Evolutionary conservation across 2,329 filamentous ascomycete species (phyloP), one percentile per base, ranked within the genome.

Genomic region (Triangularia setosa): DNA sequence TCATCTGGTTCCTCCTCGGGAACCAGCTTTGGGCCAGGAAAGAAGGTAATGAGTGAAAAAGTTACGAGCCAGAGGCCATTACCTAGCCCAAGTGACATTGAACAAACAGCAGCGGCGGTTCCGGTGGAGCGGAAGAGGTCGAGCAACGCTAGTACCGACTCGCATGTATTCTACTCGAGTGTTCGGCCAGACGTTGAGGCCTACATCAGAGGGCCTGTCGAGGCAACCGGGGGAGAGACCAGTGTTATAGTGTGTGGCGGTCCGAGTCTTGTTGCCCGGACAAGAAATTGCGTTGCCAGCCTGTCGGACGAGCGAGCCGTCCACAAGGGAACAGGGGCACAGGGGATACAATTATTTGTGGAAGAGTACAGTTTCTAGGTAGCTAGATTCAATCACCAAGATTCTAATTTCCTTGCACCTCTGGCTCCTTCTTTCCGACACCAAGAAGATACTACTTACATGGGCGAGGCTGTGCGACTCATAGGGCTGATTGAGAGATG

Each of bases 281-380:
- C 84, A 14, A 77, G 86, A 63, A 87, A 85, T 68, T 81, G 78
- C 63, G 84, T 88, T 2, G 81, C 82, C 1, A 75, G 74, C 28
- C 66, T 88, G 65, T 86, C 84, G 61, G 85, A 88, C 69, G 85
- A 88, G 74, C 76, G 86, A 48, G 86, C 83, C 0, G 85, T 88
- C 23, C 86, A 88, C 71, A 88, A 88, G 72, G 86, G 86, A 4
- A 87, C 84, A 0, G 85, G 84, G 0, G 85, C 86, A 0, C 86
- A 88, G 71, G 86, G 86, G 0, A 87, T 88, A 48, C 81, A 83
- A 71, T 70, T 88, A 62, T 81, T 86, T 71, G 84, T 84, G 0
- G 86, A 88, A 67, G 85, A 88, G 72, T 88, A 87, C 40, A 73
- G 68, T 35, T 69, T 67, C 63, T 65, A 44, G 14, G n/a, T 7